Conservation (phyloP, 2,329 filamentous ascomycete species). For the Aureobasidium lini region DNA sequence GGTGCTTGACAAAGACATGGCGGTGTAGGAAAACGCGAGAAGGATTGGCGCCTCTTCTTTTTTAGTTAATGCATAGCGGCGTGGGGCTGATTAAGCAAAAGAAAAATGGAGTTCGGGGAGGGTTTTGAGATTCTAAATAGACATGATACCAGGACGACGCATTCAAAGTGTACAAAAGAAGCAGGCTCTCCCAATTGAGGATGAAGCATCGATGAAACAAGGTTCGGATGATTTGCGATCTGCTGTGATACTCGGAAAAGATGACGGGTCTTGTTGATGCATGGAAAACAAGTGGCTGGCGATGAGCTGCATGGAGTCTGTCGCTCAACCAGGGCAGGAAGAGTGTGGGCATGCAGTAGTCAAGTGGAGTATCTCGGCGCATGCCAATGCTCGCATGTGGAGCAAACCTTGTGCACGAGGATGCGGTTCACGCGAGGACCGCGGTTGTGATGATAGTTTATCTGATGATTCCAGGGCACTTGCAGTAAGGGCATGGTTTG, state of each 20-base stretch:
- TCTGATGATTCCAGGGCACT: background rate
- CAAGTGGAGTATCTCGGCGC: background rate
- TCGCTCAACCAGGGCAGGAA: background rate
- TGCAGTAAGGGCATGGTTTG: background rate
- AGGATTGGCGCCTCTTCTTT: background rate
- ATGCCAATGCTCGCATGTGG: background rate
- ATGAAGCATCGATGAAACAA: slow-evolving; percentile 20
- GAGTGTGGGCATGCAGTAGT: background rate
- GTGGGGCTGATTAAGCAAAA: slow-evolving; percentile 1
- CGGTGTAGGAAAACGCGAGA: slow-evolving; percentile 12
- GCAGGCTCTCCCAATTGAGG: background rate
- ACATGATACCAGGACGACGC: background rate
- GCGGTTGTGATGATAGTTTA: background rate
- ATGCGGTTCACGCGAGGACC: background rate
- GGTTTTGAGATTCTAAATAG: background rate
- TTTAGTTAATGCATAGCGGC: slow-evolving; percentile 7
- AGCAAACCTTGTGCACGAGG: slow-evolving; percentile 3
- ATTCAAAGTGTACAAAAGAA: background rate
- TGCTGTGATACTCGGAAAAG: slow-evolving; percentile 27
- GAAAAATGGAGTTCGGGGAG: slow-evolving; percentile 1
- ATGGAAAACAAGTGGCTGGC: background rate
- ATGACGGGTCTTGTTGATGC: slow-evolving; percentile 42
- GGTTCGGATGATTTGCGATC: slow-evolving; percentile 19
- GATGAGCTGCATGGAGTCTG: background rate
- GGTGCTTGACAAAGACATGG: slow-evolving; percentile 31